Evolutionary conservation across 306 rosid genomes (phyloP), one percentile per base, ranked within the genome.

Genomic region (Vachellia pachyceras): DNA sequence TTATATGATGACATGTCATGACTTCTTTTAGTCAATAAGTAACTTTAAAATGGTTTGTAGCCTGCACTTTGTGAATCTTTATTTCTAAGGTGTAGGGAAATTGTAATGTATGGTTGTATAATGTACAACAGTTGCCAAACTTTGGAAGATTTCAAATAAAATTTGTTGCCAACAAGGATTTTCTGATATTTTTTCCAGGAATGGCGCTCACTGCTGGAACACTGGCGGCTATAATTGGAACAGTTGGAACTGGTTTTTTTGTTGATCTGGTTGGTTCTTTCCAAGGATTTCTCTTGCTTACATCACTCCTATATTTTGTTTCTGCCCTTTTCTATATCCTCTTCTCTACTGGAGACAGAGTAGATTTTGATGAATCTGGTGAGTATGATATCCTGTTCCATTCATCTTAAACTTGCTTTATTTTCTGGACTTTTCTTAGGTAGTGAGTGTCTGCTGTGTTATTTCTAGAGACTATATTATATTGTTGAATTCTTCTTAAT

Each of bases 201-300:
- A 67, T 93, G n/a, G 85, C 99, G 9, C 94, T 93, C 82, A 95
- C 99, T 42, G 98, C 91, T 6, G 99, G 97, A 74, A 93, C 99
- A 74, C 81, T 93, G 40, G 94, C 98, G 35, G 98, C 98, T 71
- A 93, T 95, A 82, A 20, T 88, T 55, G 98, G 98, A 78, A 93
- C 99, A 45, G 94, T 95, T 65, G 99, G 98, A 85, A 90, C 94
- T 79, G 99, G 99, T 79, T 88, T 85, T 86, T 95, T 95, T 81
- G 96, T 95, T 35, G 99, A 95, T 79, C 79, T 90, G 33, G 83
- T 90, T 57, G 99, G 99, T 78, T 95, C 98, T 12, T 95, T 95
- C 87, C 94, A 77, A 78, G 99, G 97, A 79, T 95, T 91, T 85
- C 69, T 93, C 79, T 61, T 89, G 83, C 90, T 95, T 52, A 95